Base-by-base conservation (phyloP, 495 filamentous ascomycete species). In the Parmelia sp. region DNA sequence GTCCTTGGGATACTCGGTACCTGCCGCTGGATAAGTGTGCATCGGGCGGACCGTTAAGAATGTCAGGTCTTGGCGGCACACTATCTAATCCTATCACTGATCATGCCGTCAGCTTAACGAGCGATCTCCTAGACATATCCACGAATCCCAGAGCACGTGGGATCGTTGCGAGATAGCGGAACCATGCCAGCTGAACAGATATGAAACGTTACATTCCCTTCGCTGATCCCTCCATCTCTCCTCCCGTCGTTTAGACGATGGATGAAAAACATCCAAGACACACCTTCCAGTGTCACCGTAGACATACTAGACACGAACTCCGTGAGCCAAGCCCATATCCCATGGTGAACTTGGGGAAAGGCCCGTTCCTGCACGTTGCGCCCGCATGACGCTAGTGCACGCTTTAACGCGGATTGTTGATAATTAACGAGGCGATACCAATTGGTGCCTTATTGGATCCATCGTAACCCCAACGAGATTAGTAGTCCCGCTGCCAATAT, bases 361-460 rank as follows among this genome's bases (percentile, higher is more conserved):
- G 49, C 49, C 49, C 49, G 49, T 53, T 53, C 49, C 49, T 53
- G 49, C 25, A 53, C 49, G 49, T 53, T 53, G 49, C 49, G 49
- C 49, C 49, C 49, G 49, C 49, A 53, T 53, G 49, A 53, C 25
- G 49, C 49, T 53, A 53, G 27, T 53, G 49, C 49, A 53, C 27
- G 27, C 27, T 53, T 4, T 53, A 53, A 53, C 49, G 49, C 49
- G 25, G 49, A 53, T 31, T 29, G 49, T 53, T 53, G 25, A 53
- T 53, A 15, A 29, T 53, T 29, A 53, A 53, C 49, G 49, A 53
- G 25, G 31, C 14, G 14, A 19, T 53, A 31, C 49, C 27, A 53
- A 29, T 53, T 29, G 25, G 27, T 31, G 17, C 49, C 49, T 31
- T 8, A 17, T 53, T 53, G 49, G 49, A 25, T 14, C 49, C 31